phyloP scores from a whole-genome alignment of 2,329 filamentous ascomycete species.

The Raffaelea albimanens region DNA sequence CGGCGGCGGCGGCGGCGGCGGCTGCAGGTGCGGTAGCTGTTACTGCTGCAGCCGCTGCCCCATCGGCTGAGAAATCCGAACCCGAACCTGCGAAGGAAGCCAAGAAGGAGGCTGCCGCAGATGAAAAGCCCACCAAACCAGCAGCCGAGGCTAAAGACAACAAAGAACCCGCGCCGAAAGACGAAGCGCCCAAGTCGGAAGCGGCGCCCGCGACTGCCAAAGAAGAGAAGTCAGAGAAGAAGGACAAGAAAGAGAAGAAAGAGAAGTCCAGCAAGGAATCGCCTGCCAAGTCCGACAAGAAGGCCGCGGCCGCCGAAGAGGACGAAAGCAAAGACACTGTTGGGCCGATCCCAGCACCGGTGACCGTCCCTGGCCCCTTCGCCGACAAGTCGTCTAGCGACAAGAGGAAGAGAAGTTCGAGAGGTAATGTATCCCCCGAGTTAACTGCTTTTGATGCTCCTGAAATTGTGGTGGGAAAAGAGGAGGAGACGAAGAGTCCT shows the following conservation, averaged over 20 bases:
- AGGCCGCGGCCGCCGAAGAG: not conserved
- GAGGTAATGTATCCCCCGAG: not conserved
- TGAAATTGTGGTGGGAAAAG: not conserved
- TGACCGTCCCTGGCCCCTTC: not conserved
- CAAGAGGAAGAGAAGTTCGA: not conserved
- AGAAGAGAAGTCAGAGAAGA: too few species aligned
- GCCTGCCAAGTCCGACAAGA: not conserved
- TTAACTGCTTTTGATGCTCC: not conserved
- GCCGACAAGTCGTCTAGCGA: not conserved
- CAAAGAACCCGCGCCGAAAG: not conserved
- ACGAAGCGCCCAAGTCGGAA: not conserved
- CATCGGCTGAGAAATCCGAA: too few species aligned
- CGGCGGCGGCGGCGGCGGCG: too few species aligned
- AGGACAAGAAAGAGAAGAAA: too few species aligned
- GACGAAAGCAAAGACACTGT: not conserved
- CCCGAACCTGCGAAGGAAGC: too few species aligned
- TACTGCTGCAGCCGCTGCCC: too few species aligned
- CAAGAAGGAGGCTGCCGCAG: too few species aligned
- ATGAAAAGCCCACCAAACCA: not conserved
- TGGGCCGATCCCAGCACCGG: not conserved
- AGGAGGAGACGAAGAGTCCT: not conserved
- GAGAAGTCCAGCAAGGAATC: too few species aligned
- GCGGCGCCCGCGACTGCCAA: too few species aligned
- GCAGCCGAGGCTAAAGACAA: not conserved
- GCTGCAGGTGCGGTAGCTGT: too few species aligned